Evolutionary conservation across 2,329 filamentous ascomycete genomes (phyloP).

Genomic region (Corinectria fuckeliana): DNA sequence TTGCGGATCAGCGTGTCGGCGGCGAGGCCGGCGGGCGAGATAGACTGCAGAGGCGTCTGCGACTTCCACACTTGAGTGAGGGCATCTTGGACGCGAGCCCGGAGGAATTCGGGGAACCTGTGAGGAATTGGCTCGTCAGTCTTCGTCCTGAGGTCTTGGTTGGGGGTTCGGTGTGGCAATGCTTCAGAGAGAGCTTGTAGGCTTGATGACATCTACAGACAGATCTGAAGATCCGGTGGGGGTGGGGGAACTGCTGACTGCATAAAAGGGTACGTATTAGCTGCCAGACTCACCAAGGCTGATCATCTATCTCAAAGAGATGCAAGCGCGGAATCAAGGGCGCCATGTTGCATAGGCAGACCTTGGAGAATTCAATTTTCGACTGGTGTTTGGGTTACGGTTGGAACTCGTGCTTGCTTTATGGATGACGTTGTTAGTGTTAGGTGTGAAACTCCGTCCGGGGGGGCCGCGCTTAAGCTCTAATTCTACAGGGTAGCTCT

Average conservation of each 20-base stretch:
- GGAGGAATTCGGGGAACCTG: slow-evolving; percentile 72
- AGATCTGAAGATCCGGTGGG: background rate
- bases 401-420: background rate
- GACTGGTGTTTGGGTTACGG: background rate
- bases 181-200: background rate
- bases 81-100: slow-evolving; percentile 68
- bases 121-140: background rate
- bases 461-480: background rate
- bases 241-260: background rate
- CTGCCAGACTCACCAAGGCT: slow-evolving; percentile 63
- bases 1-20: slow-evolving; percentile 60
- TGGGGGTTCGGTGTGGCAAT: background rate
- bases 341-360: slow-evolving; percentile 45
- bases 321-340: slow-evolving; percentile 64
- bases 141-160: background rate
- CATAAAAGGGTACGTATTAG: background rate
- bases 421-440: background rate
- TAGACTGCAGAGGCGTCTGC: slow-evolving; percentile 62
- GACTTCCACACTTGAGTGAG: slow-evolving; percentile 70
- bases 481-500: slow-evolving; percentile 1
- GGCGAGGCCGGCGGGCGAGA: slow-evolving; percentile 66
- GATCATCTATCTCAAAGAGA: slow-evolving; percentile 72
- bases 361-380: background rate
- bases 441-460: background rate
- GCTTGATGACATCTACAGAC: background rate